Conservation (phyloP, 2,329 filamentous ascomycete genomes). For the Aspergillus nomiae region DNA sequence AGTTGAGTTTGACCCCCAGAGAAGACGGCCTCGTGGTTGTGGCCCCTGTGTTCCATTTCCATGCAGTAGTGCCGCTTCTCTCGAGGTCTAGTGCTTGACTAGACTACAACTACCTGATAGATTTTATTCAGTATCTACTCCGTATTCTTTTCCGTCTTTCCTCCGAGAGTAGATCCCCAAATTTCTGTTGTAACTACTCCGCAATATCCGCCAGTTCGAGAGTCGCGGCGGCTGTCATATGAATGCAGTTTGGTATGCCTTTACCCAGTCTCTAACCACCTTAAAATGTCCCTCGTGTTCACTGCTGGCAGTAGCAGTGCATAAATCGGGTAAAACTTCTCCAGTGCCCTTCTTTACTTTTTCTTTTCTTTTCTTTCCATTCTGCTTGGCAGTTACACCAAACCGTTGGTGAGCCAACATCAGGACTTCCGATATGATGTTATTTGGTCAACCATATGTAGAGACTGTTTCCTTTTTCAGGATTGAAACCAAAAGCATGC, state of each 20-base stretch:
- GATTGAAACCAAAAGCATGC: background rate
- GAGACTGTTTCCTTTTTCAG: background rate
- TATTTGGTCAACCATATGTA: background rate
- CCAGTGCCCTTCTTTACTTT: background rate
- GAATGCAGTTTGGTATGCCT: background rate
- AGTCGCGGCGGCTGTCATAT: constrained; percentile 2
- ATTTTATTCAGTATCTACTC: background rate
- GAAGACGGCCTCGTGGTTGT: constrained; percentile 31
- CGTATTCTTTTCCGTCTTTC: background rate
- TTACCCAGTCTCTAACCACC: background rate
- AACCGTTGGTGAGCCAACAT: background rate
- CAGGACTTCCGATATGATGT: background rate
- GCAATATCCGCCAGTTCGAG: background rate
- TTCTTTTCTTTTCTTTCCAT: background rate
- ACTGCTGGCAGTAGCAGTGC: background rate
- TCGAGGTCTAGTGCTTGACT: constrained; percentile 24
- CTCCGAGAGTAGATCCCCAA: constrained; percentile 1
- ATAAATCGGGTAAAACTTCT: background rate
- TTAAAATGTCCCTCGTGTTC: background rate
- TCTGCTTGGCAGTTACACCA: background rate
- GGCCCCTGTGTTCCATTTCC: constrained; percentile 10
- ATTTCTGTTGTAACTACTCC: background rate
- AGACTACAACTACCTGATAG: background rate
- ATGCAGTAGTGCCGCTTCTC: constrained; percentile 26
- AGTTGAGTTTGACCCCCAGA: constrained; percentile 17